Conservation (phyloP, 345 rosid genomes). For the Excoecaria agallocha region DNA sequence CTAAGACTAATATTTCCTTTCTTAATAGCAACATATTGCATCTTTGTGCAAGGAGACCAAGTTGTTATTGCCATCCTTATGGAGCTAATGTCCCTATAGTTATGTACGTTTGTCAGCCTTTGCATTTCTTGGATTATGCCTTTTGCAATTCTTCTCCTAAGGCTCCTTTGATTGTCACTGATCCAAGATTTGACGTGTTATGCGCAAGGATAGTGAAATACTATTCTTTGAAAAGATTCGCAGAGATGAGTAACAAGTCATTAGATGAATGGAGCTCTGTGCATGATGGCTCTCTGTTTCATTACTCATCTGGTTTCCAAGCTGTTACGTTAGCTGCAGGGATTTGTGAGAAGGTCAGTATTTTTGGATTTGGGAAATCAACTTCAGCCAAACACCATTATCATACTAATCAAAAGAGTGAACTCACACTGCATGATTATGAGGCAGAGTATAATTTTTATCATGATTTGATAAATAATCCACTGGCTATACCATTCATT, state of each 20-base stretch:
- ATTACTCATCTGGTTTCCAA: conserved; percentile 92
- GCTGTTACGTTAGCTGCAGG: conserved; percentile 82
- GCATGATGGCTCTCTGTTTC: conserved; percentile 78
- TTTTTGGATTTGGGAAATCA: conserved; percentile 86
- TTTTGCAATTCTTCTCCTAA: conserved; percentile 56
- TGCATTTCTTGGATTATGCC: conserved; percentile 76
- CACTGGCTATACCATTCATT: conserved; percentile 67
- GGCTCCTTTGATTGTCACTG: conserved; percentile 66
- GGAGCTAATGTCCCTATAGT: conserved; percentile 60
- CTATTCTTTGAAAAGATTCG: conserved; percentile 67
- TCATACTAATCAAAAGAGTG: conserved; percentile 83
- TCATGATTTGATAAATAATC: conserved; percentile 52
- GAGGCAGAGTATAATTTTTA: conserved; percentile 76
- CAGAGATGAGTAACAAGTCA: conserved; percentile 44
- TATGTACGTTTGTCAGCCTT: conserved; percentile 83
- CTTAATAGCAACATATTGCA: conserved; percentile 85
- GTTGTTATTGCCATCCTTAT: conserved; percentile 83
- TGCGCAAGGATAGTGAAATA: conserved; percentile 80
- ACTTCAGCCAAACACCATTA: conserved; percentile 71
- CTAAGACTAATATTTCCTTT: conserved; percentile 70
- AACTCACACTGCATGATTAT: conserved; percentile 79
- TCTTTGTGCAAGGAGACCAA: conserved; percentile 57
- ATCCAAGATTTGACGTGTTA: conserved; percentile 73
- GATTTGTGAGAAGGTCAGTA: conserved; percentile 64
- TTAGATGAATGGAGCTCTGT: conserved; percentile 58